Evolutionary conservation across 2,329 filamentous ascomycete species (phyloP).

Genomic region (Pseudocercospora fuligena): DNA sequence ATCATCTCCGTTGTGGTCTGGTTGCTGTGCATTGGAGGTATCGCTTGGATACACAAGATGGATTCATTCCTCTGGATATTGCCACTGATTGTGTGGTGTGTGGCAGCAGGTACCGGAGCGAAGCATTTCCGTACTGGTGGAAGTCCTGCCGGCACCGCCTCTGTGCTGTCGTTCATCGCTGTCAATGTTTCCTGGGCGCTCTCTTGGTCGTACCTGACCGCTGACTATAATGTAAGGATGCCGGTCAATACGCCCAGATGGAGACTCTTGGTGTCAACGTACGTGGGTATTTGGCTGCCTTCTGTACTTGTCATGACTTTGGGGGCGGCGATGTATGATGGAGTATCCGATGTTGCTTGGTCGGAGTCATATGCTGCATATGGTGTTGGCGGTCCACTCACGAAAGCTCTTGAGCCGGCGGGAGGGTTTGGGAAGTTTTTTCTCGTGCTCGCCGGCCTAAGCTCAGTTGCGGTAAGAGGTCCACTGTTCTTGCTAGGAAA

Average conservation of each 20-base stretch:
- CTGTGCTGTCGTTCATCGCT: slow-evolving; percentile 24
- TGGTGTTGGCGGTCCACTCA: slow-evolving; percentile 19
- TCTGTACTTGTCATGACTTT: slow-evolving; percentile 22
- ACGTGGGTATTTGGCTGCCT: slow-evolving; percentile 24
- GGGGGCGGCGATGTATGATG: slow-evolving; percentile 20
- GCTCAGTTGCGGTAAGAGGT: slow-evolving; percentile 9
- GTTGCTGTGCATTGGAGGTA: slow-evolving; percentile 19
- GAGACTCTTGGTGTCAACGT: slow-evolving; percentile 20
- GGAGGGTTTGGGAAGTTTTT: slow-evolving; percentile 26
- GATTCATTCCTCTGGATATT: slow-evolving; percentile 20
- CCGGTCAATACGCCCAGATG: slow-evolving; percentile 20
- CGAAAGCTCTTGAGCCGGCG: slow-evolving; percentile 16
- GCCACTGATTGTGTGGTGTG: slow-evolving; percentile 20
- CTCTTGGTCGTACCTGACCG: slow-evolving; percentile 23
- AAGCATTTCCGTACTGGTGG: slow-evolving; percentile 12
- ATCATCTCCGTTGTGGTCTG: slow-evolving; percentile 23
- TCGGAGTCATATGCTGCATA: slow-evolving; percentile 17
- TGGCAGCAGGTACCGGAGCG: slow-evolving; percentile 21
- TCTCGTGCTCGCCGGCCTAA: slow-evolving; percentile 21
- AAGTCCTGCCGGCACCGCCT: slow-evolving; percentile 17
- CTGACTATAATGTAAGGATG: slow-evolving; percentile 27
- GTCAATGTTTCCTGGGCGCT: slow-evolving; percentile 23
- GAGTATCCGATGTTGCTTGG: slow-evolving; percentile 15
- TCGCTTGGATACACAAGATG: slow-evolving; percentile 20
- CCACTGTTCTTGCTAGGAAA: too few species aligned